These are phyloP conservation scores for Leptodontidium sp. DNA, from an alignment of 2,329 filamentous ascomycete genomes.

Conservation along the genomic window DNA sequence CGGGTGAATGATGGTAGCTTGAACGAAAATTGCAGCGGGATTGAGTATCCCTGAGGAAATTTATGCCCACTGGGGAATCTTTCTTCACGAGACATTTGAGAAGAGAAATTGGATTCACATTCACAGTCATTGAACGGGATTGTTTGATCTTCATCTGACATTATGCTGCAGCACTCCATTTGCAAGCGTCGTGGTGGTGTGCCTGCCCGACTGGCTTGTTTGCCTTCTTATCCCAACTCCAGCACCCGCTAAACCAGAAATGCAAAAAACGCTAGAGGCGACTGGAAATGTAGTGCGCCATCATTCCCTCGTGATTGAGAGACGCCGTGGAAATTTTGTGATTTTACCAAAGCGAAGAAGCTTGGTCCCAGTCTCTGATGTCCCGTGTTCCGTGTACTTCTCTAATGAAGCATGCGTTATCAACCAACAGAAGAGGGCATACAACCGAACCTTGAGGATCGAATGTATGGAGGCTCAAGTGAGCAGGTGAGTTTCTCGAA, in stretches of 20 bases:
- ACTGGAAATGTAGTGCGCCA: slow-evolving; percentile 25
- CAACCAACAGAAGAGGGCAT: background rate
- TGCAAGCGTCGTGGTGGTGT: background rate
- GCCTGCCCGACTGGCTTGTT: background rate
- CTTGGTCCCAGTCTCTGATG: slow-evolving; percentile 11
- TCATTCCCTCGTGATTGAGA: slow-evolving; percentile 22
- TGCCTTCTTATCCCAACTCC: slow-evolving; percentile 17
- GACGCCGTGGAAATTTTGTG: slow-evolving; percentile 11
- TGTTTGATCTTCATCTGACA: slow-evolving; percentile 8
- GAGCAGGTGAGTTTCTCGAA: slow-evolving; percentile 9
- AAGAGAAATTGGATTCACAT: background rate
- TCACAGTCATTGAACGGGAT: background rate
- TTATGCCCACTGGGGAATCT: slow-evolving; percentile 1
- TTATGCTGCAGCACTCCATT: slow-evolving; percentile 10
- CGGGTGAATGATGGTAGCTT: too few species aligned
- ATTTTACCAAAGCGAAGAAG: slow-evolving; percentile 9
- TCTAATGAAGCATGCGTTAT: slow-evolving; percentile 9
- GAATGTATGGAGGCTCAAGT: background rate
- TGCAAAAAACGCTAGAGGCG: slow-evolving; percentile 26
- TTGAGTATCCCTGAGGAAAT: background rate
- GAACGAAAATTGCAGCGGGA: too few species aligned
- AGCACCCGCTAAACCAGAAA: slow-evolving; percentile 29
- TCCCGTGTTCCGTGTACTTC: background rate
- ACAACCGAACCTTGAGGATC: background rate
- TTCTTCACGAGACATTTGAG: background rate